Evolutionary conservation across 2,329 filamentous ascomycete genomes (phyloP).

Genomic region (Diplodia mutila): DNA sequence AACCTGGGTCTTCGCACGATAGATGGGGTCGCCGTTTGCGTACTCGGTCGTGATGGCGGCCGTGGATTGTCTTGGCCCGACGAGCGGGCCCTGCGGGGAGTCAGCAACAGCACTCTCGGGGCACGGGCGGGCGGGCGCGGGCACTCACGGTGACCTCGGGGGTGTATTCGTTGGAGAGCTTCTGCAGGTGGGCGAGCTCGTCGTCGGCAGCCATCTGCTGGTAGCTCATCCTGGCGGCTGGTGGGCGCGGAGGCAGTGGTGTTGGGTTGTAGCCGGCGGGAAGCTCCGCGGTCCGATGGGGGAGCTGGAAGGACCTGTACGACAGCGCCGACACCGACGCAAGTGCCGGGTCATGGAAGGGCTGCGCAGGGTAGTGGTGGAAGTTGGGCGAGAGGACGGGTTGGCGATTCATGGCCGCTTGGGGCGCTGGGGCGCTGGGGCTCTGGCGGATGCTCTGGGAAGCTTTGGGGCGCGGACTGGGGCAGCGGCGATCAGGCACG

Average conservation of each 20-base stretch:
- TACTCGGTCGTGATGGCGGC: conserved; percentile 82
- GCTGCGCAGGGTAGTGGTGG: conserved; percentile 27
- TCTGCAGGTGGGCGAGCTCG: conserved; percentile 64
- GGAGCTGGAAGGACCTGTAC: conserved; percentile 44
- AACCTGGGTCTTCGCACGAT: conserved; percentile 85
- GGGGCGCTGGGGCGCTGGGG: conserved; percentile 20
- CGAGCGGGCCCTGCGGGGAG: conserved; percentile 71
- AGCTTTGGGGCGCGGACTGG: conserved; percentile 17
- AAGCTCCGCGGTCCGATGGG: conserved; percentile 47
- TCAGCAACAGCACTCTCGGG: conserved; percentile 30
- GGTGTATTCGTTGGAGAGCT: conserved; percentile 64
- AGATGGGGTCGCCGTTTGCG: conserved; percentile 82
- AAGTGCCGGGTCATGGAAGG: conserved; percentile 29
- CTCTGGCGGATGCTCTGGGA: background rate
- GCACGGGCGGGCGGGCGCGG: conserved; percentile 12
- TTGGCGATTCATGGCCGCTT: conserved; percentile 28
- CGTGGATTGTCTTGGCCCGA: conserved; percentile 78
- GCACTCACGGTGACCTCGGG: conserved; percentile 59
- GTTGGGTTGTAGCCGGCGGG: conserved; percentile 36
- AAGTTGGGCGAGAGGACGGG: conserved; percentile 26
- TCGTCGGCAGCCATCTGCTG: conserved; percentile 48
- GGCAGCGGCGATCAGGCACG: conserved; percentile 22
- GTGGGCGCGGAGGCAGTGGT: conserved; percentile 25
- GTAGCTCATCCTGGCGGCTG: conserved; percentile 42
- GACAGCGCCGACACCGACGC: conserved; percentile 37